A percentile compares a stretch with the other conserved stretches of the same genome.
phyloP scores from a whole-genome alignment of 2,329 filamentous ascomycete genomes.

The Dactylellina cionopaga region DNA sequence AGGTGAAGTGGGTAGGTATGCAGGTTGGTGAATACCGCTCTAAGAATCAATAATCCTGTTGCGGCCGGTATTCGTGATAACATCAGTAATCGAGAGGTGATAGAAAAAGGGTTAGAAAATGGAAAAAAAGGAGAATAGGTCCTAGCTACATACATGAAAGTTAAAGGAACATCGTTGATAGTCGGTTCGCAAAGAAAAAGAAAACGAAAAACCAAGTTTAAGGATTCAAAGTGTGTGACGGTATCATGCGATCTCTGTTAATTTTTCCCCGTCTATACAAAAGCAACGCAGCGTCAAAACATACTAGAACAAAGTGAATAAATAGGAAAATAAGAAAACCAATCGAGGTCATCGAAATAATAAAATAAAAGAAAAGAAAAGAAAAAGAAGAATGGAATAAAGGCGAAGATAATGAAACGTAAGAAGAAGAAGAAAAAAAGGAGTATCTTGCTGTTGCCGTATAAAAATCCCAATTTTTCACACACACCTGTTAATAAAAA shows the following conservation, averaged over 20 bases:
- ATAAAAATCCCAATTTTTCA: conserved; percentile 51
- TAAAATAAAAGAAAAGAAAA: conserved; percentile 10
- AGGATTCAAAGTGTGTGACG: conserved; percentile 24
- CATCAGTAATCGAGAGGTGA: neutral
- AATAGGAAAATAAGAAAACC: neutral
- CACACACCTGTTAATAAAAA: conserved; percentile 35
- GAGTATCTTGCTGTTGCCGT: conserved; percentile 53
- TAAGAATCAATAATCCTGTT: no score
- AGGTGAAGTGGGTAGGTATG: no score
- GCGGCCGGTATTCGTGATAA: neutral
- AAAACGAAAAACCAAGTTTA: conserved; percentile 9
- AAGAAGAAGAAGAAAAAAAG: conserved; percentile 3
- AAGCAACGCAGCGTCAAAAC: neutral
- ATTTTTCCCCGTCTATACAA: conserved; percentile 51
- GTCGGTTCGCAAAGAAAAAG: neutral
- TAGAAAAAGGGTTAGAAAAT: neutral
- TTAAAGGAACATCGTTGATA: conserved; percentile 22
- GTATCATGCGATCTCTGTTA: conserved; percentile 49
- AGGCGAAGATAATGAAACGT: neutral
- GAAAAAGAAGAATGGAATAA: neutral
- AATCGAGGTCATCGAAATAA: neutral
- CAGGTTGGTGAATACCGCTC: no score
- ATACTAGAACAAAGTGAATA: neutral
- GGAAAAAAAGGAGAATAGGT: conserved; percentile 21
- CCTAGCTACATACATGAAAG: conserved; percentile 52